These are phyloP conservation scores for Schizochytrium sp. DNA, from an alignment of 108 stramenopile genomes.

Conservation along the genomic window DNA sequence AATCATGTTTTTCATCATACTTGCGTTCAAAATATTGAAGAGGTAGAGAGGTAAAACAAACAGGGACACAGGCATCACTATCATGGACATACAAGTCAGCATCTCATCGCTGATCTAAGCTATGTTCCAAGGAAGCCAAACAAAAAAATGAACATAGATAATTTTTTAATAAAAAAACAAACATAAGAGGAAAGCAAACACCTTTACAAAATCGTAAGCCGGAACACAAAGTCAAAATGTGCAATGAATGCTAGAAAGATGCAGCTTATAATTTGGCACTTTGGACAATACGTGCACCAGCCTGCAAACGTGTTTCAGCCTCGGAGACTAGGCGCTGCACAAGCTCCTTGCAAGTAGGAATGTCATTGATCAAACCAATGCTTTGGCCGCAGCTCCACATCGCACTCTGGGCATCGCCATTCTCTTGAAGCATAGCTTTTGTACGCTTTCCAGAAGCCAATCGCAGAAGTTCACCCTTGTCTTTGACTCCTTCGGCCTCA, in stretches of 20 bases:
- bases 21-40: too few species aligned
- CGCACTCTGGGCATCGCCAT: constrained; percentile 18
- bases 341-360: constrained; percentile 37
- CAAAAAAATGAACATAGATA: background rate
- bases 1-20: too few species aligned
- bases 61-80: too few species aligned
- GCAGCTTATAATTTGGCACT: background rate
- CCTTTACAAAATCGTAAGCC: background rate
- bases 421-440: background rate
- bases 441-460: background rate
- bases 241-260: background rate
- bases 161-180: background rate
- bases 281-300: background rate
- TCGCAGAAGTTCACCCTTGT: background rate
- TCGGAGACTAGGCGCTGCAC: constrained; percentile 18
- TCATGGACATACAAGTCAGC: too few species aligned
- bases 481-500: background rate
- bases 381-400: constrained; percentile 54
- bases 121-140: background rate
- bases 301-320: constrained; percentile 33
- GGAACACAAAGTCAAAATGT: background rate
- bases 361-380: constrained; percentile 7
- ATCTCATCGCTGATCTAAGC: background rate
- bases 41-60: too few species aligned
- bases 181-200: background rate